Percentiles rank a stretch among this genome's conserved stretches.
Conservation (phyloP, 2,329 filamentous ascomycete species). For the Aspergillus sp. region DNA sequence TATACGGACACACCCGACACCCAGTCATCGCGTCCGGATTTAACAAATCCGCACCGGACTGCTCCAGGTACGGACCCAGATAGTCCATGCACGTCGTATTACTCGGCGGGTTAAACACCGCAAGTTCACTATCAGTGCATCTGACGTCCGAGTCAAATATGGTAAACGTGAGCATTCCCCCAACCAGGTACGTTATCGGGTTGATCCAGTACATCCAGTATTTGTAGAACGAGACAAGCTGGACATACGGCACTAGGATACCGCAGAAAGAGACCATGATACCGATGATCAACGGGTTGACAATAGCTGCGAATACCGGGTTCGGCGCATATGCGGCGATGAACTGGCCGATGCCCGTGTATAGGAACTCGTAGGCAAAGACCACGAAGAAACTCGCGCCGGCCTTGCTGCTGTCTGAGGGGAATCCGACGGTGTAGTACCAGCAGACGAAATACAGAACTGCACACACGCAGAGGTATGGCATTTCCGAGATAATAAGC, state of each 20-base stretch:
- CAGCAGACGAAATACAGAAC: conserved; percentile 53
- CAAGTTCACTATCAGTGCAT: conserved; percentile 53
- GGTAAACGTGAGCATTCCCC: conserved; percentile 55
- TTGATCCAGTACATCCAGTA: conserved; percentile 65
- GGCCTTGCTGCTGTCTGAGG: not conserved
- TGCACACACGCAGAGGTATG: conserved; percentile 46
- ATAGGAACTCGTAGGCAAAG: conserved; percentile 32
- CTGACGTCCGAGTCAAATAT: conserved; percentile 49
- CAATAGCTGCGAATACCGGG: conserved; percentile 69
- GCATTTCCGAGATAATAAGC: conserved; percentile 50
- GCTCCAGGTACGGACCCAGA: too few species aligned
- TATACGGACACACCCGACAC: too few species aligned
- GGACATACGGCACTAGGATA: conserved; percentile 63
- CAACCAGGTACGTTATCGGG: conserved; percentile 63
- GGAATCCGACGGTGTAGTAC: conserved; percentile 44
- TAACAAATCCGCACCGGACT: too few species aligned
- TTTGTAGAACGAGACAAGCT: conserved; percentile 66
- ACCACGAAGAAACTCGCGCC: conserved; percentile 65
- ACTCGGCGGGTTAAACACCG: conserved; percentile 37
- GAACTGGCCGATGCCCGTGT: conserved; percentile 66
- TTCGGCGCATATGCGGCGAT: conserved; percentile 71
- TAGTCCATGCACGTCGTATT: too few species aligned
- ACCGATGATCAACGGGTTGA: conserved; percentile 74
- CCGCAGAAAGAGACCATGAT: conserved; percentile 71
- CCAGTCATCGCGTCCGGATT: too few species aligned